Conservation (phyloP, 306 rosid species). For the Senna siamea region DNA sequence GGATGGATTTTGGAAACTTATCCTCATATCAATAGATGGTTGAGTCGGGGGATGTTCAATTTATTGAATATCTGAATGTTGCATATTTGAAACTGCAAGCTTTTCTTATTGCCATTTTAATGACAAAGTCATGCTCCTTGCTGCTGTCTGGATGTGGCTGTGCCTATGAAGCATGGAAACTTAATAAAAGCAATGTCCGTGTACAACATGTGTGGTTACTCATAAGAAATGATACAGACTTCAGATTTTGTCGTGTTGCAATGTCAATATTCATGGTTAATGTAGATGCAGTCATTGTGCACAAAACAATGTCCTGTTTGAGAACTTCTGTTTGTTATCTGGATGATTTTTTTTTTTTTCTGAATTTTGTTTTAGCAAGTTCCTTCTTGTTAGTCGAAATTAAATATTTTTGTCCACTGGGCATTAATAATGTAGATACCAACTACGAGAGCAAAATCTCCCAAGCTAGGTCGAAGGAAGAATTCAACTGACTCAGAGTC, state of each 20-base stretch:
- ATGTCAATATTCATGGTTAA: neutral
- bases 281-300: neutral
- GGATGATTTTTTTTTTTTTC: conserved; percentile 17
- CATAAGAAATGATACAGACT: neutral
- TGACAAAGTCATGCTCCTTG: conserved; percentile 7
- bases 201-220: neutral
- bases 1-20: conserved; percentile 2
- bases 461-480: conserved; percentile 96
- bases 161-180: neutral
- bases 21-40: conserved; percentile 11
- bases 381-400: conserved; percentile 15
- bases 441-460: conserved; percentile 94
- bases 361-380: conserved; percentile 8
- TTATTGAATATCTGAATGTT: conserved; percentile 3
- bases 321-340: conserved; percentile 17
- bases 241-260: neutral
- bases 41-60: conserved; percentile 13
- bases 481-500: conserved; percentile 54
- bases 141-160: conserved; percentile 7
- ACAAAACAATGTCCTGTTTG: neutral
- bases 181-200: neutral
- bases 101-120: neutral
- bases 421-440: conserved; percentile 72
- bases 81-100: neutral
- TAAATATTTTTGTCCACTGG: neutral